phyloP scores from a whole-genome alignment of 1,284 basidiomycete genomes.

The Peniophora sp. region DNA sequence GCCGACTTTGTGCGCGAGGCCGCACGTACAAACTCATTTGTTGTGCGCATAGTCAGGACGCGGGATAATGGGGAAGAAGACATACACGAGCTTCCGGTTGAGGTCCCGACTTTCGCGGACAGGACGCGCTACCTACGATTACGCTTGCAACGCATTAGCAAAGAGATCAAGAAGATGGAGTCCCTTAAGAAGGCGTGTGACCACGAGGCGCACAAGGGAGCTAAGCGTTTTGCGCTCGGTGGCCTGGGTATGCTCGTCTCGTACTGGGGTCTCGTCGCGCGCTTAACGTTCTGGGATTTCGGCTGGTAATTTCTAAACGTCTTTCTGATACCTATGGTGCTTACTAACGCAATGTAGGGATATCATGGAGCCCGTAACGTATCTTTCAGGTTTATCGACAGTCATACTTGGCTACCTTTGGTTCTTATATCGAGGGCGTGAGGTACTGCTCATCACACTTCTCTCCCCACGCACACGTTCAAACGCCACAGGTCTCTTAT shows the following conservation, averaged over 20 bases:
- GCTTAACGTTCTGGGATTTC: slow-evolving; percentile 59
- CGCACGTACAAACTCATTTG: slow-evolving; percentile 47
- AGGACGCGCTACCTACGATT: slow-evolving; percentile 54
- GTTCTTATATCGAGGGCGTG: slow-evolving; percentile 17
- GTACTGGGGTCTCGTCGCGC: slow-evolving; percentile 57
- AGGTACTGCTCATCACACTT: background rate
- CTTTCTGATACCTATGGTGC: background rate
- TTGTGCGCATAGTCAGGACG: slow-evolving; percentile 33
- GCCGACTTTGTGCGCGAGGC: slow-evolving; percentile 62
- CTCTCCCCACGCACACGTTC: too few species aligned
- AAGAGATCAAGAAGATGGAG: slow-evolving; percentile 40
- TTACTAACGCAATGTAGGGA: slow-evolving; percentile 34
- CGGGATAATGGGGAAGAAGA: slow-evolving; percentile 4
- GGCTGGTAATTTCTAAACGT: slow-evolving; percentile 32
- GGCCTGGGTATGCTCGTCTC: slow-evolving; percentile 52
- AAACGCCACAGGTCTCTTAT: slow-evolving; percentile 54
- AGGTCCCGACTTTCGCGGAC: slow-evolving; percentile 54
- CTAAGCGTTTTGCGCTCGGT: slow-evolving; percentile 45
- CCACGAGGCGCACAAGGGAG: slow-evolving; percentile 45
- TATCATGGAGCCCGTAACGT: slow-evolving; percentile 64
- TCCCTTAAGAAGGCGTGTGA: slow-evolving; percentile 48
- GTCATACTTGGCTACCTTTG: slow-evolving; percentile 55
- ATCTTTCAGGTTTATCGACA: slow-evolving; percentile 51
- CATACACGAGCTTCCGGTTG: slow-evolving; percentile 17
- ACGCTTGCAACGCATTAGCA: slow-evolving; percentile 34